phyloP scores from a whole-genome alignment of 345 rosid species.

The Pugionium cornutum region DNA sequence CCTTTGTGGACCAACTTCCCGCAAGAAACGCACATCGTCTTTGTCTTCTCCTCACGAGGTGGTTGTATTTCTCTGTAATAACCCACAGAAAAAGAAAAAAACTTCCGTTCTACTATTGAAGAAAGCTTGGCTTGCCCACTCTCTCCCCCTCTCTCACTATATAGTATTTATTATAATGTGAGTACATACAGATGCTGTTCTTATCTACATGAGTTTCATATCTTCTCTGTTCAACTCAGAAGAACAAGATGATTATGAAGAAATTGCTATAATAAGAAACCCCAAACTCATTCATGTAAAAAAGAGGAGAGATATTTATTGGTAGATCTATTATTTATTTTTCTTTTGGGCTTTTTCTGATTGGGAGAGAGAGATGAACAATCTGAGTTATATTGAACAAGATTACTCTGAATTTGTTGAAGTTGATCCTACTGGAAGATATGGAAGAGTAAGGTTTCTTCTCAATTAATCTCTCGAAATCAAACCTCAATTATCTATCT shows the following conservation, averaged over 20 bases:
- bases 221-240: constrained; percentile 31
- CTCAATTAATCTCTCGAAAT: constrained; percentile 14
- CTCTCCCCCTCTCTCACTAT: not conserved
- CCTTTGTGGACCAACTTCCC: constrained; percentile 30
- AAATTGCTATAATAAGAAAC: constrained; percentile 32
- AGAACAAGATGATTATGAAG: constrained; percentile 20
- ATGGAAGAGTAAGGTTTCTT: constrained; percentile 70
- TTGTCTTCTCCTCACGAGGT: constrained; percentile 42
- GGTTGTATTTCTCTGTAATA: constrained; percentile 25
- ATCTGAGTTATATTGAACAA: constrained; percentile 54
- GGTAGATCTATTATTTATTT: constrained; percentile 30
- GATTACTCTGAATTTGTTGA: constrained; percentile 85
- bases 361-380: constrained; percentile 58
- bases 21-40: constrained; percentile 36
- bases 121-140: constrained; percentile 27
- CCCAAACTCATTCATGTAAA: constrained; percentile 6
- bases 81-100: not conserved
- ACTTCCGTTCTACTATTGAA: constrained; percentile 29
- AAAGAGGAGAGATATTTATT: constrained; percentile 16
- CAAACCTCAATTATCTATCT: constrained; percentile 17
- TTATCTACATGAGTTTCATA: constrained; percentile 32
- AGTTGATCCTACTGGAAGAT: constrained; percentile 99
- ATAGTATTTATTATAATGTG: constrained; percentile 29
- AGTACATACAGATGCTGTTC: constrained; percentile 27
- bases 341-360: constrained; percentile 1